Evolutionary conservation across 176 grass and related monocot genomes (phyloP).

Genomic region (Otatea glauca): DNA sequence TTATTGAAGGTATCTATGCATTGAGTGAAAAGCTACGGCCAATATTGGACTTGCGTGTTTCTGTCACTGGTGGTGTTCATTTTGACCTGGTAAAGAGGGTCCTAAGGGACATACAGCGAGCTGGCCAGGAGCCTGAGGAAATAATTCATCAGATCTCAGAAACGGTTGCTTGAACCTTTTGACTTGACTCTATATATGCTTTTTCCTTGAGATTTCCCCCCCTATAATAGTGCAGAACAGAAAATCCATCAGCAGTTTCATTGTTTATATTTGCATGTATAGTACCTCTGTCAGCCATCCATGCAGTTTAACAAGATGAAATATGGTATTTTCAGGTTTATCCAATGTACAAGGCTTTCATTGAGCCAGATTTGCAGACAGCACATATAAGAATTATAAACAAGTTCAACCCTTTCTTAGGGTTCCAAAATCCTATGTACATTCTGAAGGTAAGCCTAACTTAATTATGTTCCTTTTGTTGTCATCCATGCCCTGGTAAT

Average conservation of each 20-base stretch:
- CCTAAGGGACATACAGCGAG: conserved; percentile 95
- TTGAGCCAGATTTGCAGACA: conserved; percentile 89
- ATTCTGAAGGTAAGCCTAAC: conserved; percentile 73
- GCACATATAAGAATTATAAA: conserved; percentile 96
- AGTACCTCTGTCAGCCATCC: background rate
- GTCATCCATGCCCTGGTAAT: background rate
- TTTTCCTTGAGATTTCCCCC: background rate
- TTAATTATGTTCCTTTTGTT: background rate
- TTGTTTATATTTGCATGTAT: conserved; percentile 32
- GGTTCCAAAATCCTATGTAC: conserved; percentile 98
- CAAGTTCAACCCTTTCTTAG: conserved; percentile 86
- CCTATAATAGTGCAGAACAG: conserved; percentile 26
- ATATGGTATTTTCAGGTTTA: conserved; percentile 68
- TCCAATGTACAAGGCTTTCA: conserved; percentile 99
- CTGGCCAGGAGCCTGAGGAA: conserved; percentile 95
- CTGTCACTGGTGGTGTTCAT: conserved; percentile 97
- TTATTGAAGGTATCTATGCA: conserved; percentile 98
- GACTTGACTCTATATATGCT: conserved; percentile 31
- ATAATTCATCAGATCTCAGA: conserved; percentile 98
- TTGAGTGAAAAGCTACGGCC: conserved; percentile 83
- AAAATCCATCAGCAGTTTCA: background rate
- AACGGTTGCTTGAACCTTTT: conserved; percentile 62
- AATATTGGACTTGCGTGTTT: conserved; percentile 88
- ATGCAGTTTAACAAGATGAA: conserved; percentile 39
- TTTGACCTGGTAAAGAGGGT: conserved; percentile 99